These are phyloP conservation scores for Aspergillus ruber DNA, from an alignment of 2,329 filamentous ascomycete genomes.

Conservation along the genomic window DNA sequence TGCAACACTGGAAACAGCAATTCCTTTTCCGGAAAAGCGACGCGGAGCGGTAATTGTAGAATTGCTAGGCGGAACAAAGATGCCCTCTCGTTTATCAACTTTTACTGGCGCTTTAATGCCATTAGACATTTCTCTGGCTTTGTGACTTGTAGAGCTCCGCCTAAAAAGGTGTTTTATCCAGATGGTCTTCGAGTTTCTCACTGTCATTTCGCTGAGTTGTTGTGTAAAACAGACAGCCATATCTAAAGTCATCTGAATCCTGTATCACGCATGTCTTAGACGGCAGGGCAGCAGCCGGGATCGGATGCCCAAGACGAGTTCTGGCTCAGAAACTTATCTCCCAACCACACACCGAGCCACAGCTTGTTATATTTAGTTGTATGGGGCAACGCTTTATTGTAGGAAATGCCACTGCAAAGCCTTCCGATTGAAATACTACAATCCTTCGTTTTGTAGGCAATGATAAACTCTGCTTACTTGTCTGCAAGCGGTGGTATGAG, in stretches of 20 bases:
- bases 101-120: neutral
- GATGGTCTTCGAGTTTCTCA: neutral
- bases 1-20: neutral
- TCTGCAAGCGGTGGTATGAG: neutral
- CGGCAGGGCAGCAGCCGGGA: too few species aligned
- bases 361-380: too few species aligned
- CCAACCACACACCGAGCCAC: neutral
- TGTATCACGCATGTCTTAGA: too few species aligned
- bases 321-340: too few species aligned
- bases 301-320: too few species aligned
- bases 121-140: neutral
- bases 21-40: neutral
- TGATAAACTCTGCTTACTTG: neutral
- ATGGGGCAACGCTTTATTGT: too few species aligned
- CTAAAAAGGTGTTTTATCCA: neutral
- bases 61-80: neutral
- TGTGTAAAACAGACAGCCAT: neutral
- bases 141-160: neutral
- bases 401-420: neutral
- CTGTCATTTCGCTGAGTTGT: neutral
- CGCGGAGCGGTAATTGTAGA: neutral
- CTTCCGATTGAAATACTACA: neutral
- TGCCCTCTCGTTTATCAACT: neutral
- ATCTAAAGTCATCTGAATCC: too few species aligned
- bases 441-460: neutral